Evolutionary conservation across 495 filamentous ascomycete species (phyloP).

Genomic region (Venustampulla echinocandica): DNA sequence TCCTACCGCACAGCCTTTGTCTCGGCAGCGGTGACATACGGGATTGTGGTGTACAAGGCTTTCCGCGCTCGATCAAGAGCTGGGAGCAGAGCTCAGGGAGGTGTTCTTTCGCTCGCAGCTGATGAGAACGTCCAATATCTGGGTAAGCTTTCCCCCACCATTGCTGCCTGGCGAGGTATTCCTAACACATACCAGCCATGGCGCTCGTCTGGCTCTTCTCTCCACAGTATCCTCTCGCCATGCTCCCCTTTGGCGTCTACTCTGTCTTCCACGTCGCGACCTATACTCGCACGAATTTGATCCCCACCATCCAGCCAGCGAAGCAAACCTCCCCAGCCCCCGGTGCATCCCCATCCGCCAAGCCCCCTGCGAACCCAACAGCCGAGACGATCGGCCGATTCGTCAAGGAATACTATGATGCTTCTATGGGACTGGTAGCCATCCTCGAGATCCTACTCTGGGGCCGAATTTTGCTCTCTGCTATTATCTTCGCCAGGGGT

Average conservation of each 20-base stretch:
- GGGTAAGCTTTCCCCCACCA: conserved; percentile 48
- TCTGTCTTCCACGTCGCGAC: conserved; percentile 96
- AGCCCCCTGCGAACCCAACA: conserved; percentile 56
- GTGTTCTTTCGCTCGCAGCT: conserved; percentile 52
- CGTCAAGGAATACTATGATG: conserved; percentile 96
- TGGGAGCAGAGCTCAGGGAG: conserved; percentile 47
- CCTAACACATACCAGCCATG: conserved; percentile 53
- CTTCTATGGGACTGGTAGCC: conserved; percentile 74
- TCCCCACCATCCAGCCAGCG: conserved; percentile 52
- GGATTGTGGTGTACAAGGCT: conserved; percentile 99
- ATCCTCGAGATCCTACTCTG: conserved; percentile 70
- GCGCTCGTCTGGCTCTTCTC: conserved; percentile 91
- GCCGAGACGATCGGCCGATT: conserved; percentile 81
- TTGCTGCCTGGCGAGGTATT: not conserved
- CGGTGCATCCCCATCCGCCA: conserved; percentile 51
- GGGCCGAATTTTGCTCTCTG: conserved; percentile 68
- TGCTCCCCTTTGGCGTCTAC: conserved; percentile 93
- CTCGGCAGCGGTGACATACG: conserved; percentile 83
- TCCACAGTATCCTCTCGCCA: conserved; percentile 78
- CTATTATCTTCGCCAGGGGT: conserved; percentile 76
- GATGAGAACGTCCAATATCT: conserved; percentile 99
- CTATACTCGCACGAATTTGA: conserved; percentile 61
- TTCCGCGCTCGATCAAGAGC: conserved; percentile 70
- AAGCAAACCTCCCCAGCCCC: conserved; percentile 31
- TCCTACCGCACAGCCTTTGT: conserved; percentile 86